Conservation (phyloP, 768 basidiomycete species). For the Mycena maculata region DNA sequence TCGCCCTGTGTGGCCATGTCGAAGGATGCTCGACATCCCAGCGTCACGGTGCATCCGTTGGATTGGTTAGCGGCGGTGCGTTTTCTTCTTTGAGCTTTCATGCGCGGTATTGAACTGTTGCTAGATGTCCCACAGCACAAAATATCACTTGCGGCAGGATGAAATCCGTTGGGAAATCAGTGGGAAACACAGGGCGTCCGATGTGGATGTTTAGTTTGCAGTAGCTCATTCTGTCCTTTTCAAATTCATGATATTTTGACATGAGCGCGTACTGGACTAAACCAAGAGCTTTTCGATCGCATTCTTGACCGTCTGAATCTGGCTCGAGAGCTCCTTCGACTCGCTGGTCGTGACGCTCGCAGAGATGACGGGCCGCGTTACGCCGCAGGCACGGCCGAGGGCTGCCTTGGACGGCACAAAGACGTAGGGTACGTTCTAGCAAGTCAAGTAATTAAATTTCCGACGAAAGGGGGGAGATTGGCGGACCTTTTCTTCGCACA, state of each 20-base stretch:
- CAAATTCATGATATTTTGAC: conserved; percentile 2
- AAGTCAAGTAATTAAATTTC: neutral
- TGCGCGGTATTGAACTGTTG: neutral
- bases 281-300: conserved; percentile 78
- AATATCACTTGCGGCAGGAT: neutral
- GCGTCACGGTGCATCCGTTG: neutral
- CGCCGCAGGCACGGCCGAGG: conserved; percentile 95
- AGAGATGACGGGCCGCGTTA: conserved; percentile 94
- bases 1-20: neutral
- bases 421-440: conserved; percentile 93
- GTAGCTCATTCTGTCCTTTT: neutral
- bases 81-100: neutral
- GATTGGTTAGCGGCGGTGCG: conserved; percentile 18
- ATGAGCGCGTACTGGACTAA: conserved; percentile 39
- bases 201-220: neutral
- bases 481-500: conserved; percentile 96
- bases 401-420: conserved; percentile 97
- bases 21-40: neutral
- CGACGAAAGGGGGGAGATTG: neutral
- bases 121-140: conserved; percentile 4
- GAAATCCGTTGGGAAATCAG: conserved; percentile 2
- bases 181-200: neutral
- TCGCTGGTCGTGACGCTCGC: conserved; percentile 98
- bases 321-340: conserved; percentile 87
- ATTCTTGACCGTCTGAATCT: conserved; percentile 88